phyloP scores from a whole-genome alignment of 1,284 basidiomycete species.

The Puccinia triticina region DNA sequence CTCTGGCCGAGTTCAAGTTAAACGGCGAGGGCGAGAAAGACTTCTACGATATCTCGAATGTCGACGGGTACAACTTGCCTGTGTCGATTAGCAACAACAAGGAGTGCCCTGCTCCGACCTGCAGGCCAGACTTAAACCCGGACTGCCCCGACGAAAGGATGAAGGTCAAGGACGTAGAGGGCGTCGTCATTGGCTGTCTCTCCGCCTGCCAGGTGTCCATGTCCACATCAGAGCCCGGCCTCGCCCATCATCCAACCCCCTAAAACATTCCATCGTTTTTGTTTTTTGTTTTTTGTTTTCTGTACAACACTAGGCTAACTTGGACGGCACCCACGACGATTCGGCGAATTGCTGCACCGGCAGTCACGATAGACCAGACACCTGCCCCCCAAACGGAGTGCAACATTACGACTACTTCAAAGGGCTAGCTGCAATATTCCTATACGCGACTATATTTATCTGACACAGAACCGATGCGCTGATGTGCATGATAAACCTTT shows the following conservation, averaged over 20 bases:
- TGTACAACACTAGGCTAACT: constrained; percentile 51
- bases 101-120: constrained; percentile 51
- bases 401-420: constrained; percentile 49
- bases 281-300: too few relatives aligned
- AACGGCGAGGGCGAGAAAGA: constrained; percentile 53
- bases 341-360: constrained; percentile 52
- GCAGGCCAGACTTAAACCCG: constrained; percentile 52
- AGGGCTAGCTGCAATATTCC: not conserved
- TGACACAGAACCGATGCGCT: too few relatives aligned
- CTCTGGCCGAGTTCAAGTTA: constrained; percentile 54
- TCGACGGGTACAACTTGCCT: constrained; percentile 57
- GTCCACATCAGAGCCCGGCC: too few relatives aligned
- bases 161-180: constrained; percentile 38
- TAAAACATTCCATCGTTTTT: too few relatives aligned
- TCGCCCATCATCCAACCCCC: not conserved
- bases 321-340: constrained; percentile 36
- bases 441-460: not conserved
- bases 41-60: constrained; percentile 57
- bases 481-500: too few relatives aligned
- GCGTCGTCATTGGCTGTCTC: constrained; percentile 43
- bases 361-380: constrained; percentile 30
- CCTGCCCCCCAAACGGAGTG: constrained; percentile 49
- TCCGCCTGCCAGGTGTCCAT: constrained; percentile 49
- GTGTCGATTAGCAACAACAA: constrained; percentile 53
- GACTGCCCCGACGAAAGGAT: constrained; percentile 48